Percentiles rank a stretch among this genome's conserved stretches.
Conservation (phyloP, 2,329 filamentous ascomycete species). For the Metarhizium sp. region DNA sequence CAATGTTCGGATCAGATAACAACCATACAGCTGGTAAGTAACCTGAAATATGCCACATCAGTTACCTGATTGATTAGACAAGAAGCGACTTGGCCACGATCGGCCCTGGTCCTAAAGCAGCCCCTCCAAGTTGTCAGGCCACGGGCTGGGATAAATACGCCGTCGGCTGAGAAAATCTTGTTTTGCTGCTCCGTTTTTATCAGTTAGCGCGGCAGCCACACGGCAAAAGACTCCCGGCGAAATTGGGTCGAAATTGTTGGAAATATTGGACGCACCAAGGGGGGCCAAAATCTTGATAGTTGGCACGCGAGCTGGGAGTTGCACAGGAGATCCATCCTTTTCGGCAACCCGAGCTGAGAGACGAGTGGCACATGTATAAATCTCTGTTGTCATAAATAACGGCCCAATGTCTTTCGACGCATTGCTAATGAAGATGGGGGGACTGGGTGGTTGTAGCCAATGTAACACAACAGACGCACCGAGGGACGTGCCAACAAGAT, state of each 20-base stretch:
- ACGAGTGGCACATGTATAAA: no score
- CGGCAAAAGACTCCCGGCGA: background rate
- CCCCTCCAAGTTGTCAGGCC: background rate
- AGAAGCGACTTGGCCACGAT: background rate
- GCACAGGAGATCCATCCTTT: no score
- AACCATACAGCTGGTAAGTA: background rate
- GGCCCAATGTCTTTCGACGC: no score
- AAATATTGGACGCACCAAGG: background rate
- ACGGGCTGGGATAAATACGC: background rate
- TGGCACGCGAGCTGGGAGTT: background rate
- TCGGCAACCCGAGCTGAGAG: no score
- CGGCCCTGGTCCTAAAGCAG: background rate
- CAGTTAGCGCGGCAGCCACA: conserved; percentile 1
- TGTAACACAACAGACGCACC: no score
- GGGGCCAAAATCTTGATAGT: background rate
- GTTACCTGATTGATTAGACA: conserved; percentile 6
- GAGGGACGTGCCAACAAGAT: no score
- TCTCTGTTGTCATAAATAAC: no score
- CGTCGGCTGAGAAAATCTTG: background rate
- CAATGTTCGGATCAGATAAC: conserved; percentile 6
- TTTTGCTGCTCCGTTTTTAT: background rate
- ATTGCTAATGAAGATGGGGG: no score
- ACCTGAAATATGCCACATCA: background rate
- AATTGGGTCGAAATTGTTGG: background rate
- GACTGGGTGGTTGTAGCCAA: no score